Conservation (phyloP, 495 filamentous ascomycete genomes). For the Aspergillus taichungensis region DNA sequence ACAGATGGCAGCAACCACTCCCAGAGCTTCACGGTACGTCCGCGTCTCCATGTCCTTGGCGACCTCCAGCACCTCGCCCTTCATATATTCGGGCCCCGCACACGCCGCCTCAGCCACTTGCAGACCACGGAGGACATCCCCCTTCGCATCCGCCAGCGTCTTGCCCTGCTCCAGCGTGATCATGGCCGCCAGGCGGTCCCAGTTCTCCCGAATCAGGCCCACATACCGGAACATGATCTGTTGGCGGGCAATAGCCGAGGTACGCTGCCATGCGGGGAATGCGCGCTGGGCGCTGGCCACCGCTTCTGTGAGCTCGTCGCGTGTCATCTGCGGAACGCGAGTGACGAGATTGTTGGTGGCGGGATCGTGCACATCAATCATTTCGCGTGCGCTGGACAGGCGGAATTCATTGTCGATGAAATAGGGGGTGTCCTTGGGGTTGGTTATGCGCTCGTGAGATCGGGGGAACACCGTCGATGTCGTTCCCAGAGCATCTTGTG, state of each 20-base stretch:
- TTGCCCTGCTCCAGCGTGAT: constrained; percentile 99
- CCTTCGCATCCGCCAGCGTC: constrained; percentile 91
- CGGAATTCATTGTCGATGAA: constrained; percentile 91
- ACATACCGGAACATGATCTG: constrained; percentile 98
- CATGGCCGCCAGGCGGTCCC: constrained; percentile 92
- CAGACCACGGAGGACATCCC: constrained; percentile 88
- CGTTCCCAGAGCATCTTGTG: constrained; percentile 11
- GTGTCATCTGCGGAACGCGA: constrained; percentile 91
- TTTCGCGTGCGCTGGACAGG: constrained; percentile 61
- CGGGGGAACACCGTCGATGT: constrained; percentile 66
- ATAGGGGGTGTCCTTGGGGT: constrained; percentile 73
- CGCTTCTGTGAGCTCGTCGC: constrained; percentile 79
- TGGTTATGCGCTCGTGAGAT: constrained; percentile 65
- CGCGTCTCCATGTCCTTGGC: constrained; percentile 93
- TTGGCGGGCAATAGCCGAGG: constrained; percentile 75
- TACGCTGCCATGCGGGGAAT: constrained; percentile 79
- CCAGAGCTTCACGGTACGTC: constrained; percentile 75
- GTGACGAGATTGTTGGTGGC: constrained; percentile 98
- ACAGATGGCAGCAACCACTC: constrained; percentile 89
- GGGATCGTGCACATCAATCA: constrained; percentile 91
- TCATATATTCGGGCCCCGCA: constrained; percentile 85
- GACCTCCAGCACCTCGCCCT: constrained; percentile 77
- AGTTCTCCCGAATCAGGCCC: constrained; percentile 80
- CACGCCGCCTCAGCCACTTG: constrained; percentile 97
- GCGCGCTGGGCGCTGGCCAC: constrained; percentile 83